Base-by-base conservation (phyloP, 2,329 filamentous ascomycete species). In the Ceratocystis huliohia region DNA sequence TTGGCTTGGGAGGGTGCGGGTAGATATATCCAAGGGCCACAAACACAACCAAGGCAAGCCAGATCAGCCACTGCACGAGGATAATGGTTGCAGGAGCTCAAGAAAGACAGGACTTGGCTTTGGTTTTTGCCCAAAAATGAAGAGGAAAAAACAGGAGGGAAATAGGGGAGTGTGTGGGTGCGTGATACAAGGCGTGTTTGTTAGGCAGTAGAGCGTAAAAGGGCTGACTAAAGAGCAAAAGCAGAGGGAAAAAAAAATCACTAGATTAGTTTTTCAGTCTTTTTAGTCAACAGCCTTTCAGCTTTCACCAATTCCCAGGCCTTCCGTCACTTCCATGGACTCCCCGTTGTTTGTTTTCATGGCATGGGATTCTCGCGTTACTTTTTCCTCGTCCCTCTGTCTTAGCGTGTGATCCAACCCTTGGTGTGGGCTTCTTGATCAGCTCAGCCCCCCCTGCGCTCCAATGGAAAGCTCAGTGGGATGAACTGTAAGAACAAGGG, bases 321-420 rank as follows among this genome's bases (percentile, higher is more conserved):
- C n/a, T 59, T 59, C 56, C 56, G 45, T 63, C 61, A 44, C 61
- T 48, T n/a, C 45, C 44, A 48, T 44, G 61, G 61, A 7, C 61
- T 59, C 56, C 56, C 25, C 33, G 56, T 59, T 59, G 56, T 59
- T 59, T 59, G 56, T 59, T 59, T 59, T 59, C 13, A n/a, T 37
- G 28, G 56, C 28, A 28, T 59, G 56, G 25, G 25, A 37, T 59
- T 59, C 25, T 59, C 48, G 48, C 48, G 48, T 63, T 63, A n/a
- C 37, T 63, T 48, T 63, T 30, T 63, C 37, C 46, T 63, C 25
- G 41, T 46, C 17, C 41, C 41, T 45, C 41, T 46, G 37, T 46
- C 61, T 46, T 63, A 48, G 61, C 13, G 56, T 59, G 61, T 63
- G 61, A 63, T 63, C 30, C 41, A 37, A 63, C 45, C 61, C 61